These are phyloP conservation scores for Eutrema heterophyllum DNA, from an alignment of 345 rosid species.

Conservation along the genomic window DNA sequence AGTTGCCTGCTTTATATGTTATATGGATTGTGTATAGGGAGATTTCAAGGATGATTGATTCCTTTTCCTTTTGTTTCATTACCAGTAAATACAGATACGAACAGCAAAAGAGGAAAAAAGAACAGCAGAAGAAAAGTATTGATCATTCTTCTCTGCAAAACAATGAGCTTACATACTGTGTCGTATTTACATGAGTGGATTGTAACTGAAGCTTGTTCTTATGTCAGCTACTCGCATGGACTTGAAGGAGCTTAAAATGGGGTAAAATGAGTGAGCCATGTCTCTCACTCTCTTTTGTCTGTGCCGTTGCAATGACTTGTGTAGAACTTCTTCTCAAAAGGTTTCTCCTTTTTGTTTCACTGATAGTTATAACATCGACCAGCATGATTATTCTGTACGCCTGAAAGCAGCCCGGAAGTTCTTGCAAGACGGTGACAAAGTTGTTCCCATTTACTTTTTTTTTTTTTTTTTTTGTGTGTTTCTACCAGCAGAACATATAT, in stretches of 20 bases:
- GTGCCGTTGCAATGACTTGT: background rate
- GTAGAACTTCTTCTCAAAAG: conserved; percentile 13
- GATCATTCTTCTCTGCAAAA: conserved; percentile 29
- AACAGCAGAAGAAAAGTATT: conserved; percentile 80
- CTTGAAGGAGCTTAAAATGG: conserved; percentile 88
- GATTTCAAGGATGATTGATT: conserved; percentile 2
- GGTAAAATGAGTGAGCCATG: conserved; percentile 40
- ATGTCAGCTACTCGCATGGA: conserved; percentile 72
- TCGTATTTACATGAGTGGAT: conserved; percentile 14
- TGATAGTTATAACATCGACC: conserved; percentile 82
- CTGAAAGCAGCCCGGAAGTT: conserved; percentile 81
- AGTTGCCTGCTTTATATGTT: background rate
- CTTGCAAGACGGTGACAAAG: conserved; percentile 91
- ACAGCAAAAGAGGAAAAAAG: conserved; percentile 75
- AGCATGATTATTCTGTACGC: conserved; percentile 90
- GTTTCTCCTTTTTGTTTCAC: conserved; percentile 18
- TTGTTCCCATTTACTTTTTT: conserved; percentile 15
- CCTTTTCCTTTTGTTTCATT: background rate
- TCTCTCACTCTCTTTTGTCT: background rate
- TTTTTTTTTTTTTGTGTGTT: background rate
- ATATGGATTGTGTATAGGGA: conserved; percentile 9
- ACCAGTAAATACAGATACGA: conserved; percentile 83
- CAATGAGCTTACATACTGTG: background rate
- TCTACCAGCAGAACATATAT: background rate
- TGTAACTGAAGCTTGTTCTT: conserved; percentile 33